Base-by-base conservation (phyloP, 2,329 filamentous ascomycete genomes). In the Trichophyton benhamiae region DNA sequence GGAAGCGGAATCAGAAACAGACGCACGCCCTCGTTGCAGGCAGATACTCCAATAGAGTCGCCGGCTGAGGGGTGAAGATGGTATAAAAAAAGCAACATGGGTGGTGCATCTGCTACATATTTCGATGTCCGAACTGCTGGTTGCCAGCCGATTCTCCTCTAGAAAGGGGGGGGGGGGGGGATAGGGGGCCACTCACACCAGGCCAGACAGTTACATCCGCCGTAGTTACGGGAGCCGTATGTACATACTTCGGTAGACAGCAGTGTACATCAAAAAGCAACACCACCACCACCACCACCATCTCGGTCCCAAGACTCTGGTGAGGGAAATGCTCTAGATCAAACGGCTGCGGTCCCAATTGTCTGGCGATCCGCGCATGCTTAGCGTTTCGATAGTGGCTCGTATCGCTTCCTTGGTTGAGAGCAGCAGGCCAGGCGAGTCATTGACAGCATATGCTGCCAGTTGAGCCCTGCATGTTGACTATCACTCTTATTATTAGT, bases 361-460 rank as follows among this genome's bases (percentile, higher is more conserved):
- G 49, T 33, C 49, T 53, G 49, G 49, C 27, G 49, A 53, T 53
- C 49, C 22, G 22, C 49, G 49, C 22, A 33, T 27, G 49, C 27
- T 17, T 53, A 33, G 49, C 27, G 49, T 53, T 33, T 53, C 49
- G 49, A 53, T 53, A 53, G 49, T 53, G 49, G 49, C 49, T 53
- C 49, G 49, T 53, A 53, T 53, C 49, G 22, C 27, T 33, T 33
- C 49, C 49, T 13, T 48, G 44, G 17, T 48, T 11, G 6, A 48
- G 44, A 48, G 9, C 1, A 48, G 27, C 27, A 30, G 27, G 27
- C 27, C 17, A 48, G 44, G 44, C 20, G 44, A 48, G 44, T 48
- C 44, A 48, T 48, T 22, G 33, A 38, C 33, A 38, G 33, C 33
- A 11, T 13, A 13, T 38, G 33, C 33, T 38, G 33, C 33, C 27